These are phyloP conservation scores for Pluteus cervinus DNA, from an alignment of 768 basidiomycete genomes.

Conservation along the genomic window DNA sequence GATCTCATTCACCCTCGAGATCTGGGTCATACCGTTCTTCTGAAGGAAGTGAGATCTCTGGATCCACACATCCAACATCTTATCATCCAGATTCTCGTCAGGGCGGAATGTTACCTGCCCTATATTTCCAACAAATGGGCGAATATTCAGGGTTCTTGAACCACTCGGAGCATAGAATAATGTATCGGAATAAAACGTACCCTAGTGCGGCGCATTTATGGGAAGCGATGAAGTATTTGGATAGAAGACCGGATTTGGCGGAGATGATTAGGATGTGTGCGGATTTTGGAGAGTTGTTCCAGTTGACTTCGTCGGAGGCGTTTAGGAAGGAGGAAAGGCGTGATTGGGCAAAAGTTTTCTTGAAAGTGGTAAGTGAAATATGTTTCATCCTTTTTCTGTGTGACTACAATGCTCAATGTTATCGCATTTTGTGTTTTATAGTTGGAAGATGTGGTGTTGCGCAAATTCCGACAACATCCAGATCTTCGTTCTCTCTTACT, in stretches of 20 bases:
- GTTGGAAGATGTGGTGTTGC: conserved; percentile 64
- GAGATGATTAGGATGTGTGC: conserved; percentile 45
- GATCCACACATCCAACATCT: too few relatives aligned
- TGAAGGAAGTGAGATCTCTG: too few relatives aligned
- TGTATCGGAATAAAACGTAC: conserved; percentile 48
- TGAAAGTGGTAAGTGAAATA: conserved; percentile 38
- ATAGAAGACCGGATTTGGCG: conserved; percentile 43
- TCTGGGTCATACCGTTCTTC: too few relatives aligned
- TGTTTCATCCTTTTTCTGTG: background rate
- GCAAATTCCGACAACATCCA: conserved; percentile 70
- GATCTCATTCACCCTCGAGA: too few relatives aligned
- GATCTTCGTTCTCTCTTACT: conserved; percentile 49
- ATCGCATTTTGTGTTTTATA: conserved; percentile 15
- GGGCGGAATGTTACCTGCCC: too few relatives aligned
- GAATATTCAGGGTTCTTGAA: conserved; percentile 50
- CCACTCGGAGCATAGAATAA: conserved; percentile 57
- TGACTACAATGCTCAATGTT: background rate
- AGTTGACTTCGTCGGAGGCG: conserved; percentile 20
- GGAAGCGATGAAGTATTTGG: conserved; percentile 67
- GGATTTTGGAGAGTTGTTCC: conserved; percentile 31
- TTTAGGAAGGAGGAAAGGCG: conserved; percentile 30
- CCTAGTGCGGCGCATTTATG: conserved; percentile 72
- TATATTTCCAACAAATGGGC: conserved; percentile 33
- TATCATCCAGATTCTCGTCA: too few relatives aligned
- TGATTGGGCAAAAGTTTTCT: conserved; percentile 53